Evolutionary conservation across 2,329 filamentous ascomycete species (phyloP).

Genomic region (Phialophora verrucosa): DNA sequence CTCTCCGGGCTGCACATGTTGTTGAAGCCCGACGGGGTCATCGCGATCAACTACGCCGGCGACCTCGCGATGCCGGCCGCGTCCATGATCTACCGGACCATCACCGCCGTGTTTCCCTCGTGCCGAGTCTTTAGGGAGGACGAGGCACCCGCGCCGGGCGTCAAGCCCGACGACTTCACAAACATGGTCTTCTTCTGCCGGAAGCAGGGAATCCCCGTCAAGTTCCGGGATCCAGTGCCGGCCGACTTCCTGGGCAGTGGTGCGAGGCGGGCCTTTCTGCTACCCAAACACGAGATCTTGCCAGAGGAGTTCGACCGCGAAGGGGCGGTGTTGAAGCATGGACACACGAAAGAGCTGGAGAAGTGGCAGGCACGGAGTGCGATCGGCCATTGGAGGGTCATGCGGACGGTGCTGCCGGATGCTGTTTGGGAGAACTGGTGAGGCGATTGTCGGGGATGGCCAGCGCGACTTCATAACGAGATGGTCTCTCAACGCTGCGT

Average conservation of each 20-base stretch:
- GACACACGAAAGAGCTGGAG: conserved; percentile 69
- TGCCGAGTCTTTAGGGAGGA: conserved; percentile 91
- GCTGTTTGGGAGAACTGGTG: conserved; percentile 88
- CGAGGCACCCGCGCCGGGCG: conserved; percentile 55
- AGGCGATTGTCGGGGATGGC: conserved; percentile 36
- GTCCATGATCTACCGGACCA: conserved; percentile 79
- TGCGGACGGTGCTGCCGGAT: conserved; percentile 80
- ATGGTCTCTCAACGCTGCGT: not conserved
- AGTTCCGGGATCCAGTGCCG: conserved; percentile 69
- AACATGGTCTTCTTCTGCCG: conserved; percentile 97
- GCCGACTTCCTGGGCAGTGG: conserved; percentile 75
- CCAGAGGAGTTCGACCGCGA: conserved; percentile 51
- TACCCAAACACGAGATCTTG: conserved; percentile 74
- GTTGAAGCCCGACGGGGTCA: conserved; percentile 76
- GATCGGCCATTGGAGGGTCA: conserved; percentile 86
- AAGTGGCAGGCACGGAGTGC: conserved; percentile 78
- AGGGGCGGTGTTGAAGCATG: conserved; percentile 63
- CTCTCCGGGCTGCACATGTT: conserved; percentile 72
- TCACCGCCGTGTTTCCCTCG: conserved; percentile 79
- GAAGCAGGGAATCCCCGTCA: conserved; percentile 61
- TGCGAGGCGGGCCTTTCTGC: conserved; percentile 71
- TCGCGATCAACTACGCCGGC: conserved; percentile 96
- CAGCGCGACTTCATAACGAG: not conserved
- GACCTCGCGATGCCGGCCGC: conserved; percentile 80
- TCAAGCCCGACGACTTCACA: conserved; percentile 71